Percentiles rank a stretch among this genome's conserved stretches.
Evolutionary conservation across 257 asterid species (phyloP).

Genomic region (Lycium ferocissimum): DNA sequence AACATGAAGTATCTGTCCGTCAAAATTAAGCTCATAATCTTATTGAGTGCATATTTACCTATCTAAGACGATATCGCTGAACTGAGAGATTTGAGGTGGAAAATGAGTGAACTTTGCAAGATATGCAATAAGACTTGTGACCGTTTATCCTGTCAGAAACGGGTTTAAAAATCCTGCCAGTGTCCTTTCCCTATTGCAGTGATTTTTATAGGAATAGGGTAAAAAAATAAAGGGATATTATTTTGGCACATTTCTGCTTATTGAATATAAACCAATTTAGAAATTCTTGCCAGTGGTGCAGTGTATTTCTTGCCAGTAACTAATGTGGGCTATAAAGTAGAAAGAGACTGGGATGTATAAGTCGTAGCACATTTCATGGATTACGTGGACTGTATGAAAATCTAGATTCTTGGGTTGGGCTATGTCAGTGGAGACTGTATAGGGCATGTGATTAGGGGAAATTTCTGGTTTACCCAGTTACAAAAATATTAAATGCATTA

Average conservation of each 20-base stretch:
- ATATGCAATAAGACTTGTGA: neutral
- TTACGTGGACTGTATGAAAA: neutral
- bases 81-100: neutral
- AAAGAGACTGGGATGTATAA: neutral
- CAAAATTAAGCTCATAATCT: slow-evolving; percentile 9
- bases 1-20: neutral
- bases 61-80: neutral
- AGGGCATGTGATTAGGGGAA: neutral
- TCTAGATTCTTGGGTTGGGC: slow-evolving; percentile 15
- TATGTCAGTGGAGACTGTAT: neutral
- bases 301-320: neutral
- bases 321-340: neutral
- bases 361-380: slow-evolving; percentile 1
- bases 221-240: neutral
- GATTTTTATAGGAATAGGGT: neutral
- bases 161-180: neutral
- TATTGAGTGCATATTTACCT: neutral
- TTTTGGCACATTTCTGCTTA: neutral
- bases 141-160: neutral
- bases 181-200: neutral
- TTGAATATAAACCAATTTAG: slow-evolving; percentile 5
- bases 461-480: neutral
- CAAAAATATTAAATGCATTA: neutral
- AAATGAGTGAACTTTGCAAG: slow-evolving; percentile 1
- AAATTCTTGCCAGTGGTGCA: neutral